These are phyloP conservation scores for Crotalaria pallida DNA, from an alignment of 306 rosid species.

Conservation along the genomic window DNA sequence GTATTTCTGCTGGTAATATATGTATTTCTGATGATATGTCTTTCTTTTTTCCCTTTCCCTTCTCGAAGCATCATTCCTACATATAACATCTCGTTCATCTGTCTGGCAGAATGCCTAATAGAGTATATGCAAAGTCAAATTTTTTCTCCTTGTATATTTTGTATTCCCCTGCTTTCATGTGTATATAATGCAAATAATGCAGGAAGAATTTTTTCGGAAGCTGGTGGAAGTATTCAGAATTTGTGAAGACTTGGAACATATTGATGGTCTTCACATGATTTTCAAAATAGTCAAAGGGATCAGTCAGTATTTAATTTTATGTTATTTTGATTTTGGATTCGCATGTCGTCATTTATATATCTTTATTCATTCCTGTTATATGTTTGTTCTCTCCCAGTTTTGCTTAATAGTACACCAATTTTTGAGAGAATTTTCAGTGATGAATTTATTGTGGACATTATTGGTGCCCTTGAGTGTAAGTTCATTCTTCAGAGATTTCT, in stretches of 20 bases:
- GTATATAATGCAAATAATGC: constrained; percentile 31
- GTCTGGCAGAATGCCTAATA: neutral
- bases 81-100: constrained; percentile 7
- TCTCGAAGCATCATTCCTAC: neutral
- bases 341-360: neutral
- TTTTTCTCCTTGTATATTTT: neutral
- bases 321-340: constrained; percentile 2
- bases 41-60: neutral
- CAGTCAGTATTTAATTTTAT: constrained; percentile 53
- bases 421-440: constrained; percentile 86
- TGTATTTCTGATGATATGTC: no score
- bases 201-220: constrained; percentile 87
- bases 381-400: constrained; percentile 49
- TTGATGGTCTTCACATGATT: constrained; percentile 89
- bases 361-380: constrained; percentile 8
- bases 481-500: constrained; percentile 19
- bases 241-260: constrained; percentile 72
- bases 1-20: no score
- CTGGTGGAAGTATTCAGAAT: constrained; percentile 66
- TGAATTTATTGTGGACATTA: constrained; percentile 76
- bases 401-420: constrained; percentile 74
- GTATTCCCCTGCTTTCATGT: neutral
- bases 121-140: neutral
- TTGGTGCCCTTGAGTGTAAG: constrained; percentile 96
- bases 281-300: constrained; percentile 89